phyloP scores from a whole-genome alignment of 306 rosid genomes.

The Canavalia ensiformis region DNA sequence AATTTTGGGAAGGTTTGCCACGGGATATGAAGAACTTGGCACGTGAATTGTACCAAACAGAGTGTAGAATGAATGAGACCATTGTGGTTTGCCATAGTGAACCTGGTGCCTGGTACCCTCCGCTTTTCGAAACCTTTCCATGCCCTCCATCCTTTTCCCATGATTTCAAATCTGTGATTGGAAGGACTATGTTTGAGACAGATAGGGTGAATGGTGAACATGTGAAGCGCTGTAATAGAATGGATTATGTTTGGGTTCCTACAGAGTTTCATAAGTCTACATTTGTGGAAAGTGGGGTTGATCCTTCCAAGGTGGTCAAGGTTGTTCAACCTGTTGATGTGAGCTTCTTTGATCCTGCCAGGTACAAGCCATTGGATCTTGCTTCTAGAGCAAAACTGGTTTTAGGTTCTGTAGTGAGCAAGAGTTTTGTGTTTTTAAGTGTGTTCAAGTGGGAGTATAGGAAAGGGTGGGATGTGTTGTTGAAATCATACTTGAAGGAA shows the following conservation, averaged over 20 bases:
- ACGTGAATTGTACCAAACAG: constrained; percentile 59
- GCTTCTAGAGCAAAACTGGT: constrained; percentile 56
- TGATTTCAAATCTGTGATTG: constrained; percentile 77
- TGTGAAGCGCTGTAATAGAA: constrained; percentile 65
- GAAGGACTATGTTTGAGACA: constrained; percentile 88
- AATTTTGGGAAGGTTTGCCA: constrained; percentile 84
- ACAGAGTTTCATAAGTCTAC: constrained; percentile 75
- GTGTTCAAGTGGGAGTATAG: constrained; percentile 90
- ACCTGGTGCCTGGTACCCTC: constrained; percentile 94
- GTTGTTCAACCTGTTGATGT: constrained; percentile 90
- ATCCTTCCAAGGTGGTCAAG: constrained; percentile 80
- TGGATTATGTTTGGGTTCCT: constrained; percentile 95
- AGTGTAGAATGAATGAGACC: constrained; percentile 71
- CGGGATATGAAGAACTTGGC: constrained; percentile 58
- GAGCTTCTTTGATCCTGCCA: constrained; percentile 74
- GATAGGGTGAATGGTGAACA: constrained; percentile 72
- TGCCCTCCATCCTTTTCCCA: constrained; percentile 77
- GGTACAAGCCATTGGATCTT: constrained; percentile 65
- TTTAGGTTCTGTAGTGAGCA: constrained; percentile 51
- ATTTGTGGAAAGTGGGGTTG: constrained; percentile 78
- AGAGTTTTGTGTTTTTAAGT: constrained; percentile 70
- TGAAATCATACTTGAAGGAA: constrained; percentile 73
- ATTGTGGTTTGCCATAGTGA: constrained; percentile 87
- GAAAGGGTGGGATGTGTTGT: constrained; percentile 92
- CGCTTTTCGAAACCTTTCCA: constrained; percentile 72